phyloP scores from a whole-genome alignment of 768 basidiomycete genomes.

The Astraeus odoratus region DNA sequence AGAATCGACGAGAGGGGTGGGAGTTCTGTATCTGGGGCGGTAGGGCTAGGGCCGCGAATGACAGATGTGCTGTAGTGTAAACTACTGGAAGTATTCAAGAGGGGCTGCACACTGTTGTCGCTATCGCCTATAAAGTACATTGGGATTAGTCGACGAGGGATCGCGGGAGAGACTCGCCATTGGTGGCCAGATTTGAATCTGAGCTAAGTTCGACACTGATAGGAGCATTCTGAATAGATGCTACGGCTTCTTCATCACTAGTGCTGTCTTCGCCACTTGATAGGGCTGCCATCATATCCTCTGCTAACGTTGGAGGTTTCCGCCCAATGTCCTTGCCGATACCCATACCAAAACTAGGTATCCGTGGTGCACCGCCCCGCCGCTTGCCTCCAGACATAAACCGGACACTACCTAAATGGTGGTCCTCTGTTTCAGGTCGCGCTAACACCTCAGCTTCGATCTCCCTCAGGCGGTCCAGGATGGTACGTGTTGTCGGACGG shows the following conservation, averaged over 20 bases:
- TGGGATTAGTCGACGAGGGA: constrained; percentile 6
- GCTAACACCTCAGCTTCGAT: constrained; percentile 83
- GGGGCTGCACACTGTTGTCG: constrained; percentile 46
- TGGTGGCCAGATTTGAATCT: constrained; percentile 38
- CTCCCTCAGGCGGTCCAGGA: constrained; percentile 69
- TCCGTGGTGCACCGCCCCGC: constrained; percentile 55
- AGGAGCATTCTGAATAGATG: constrained; percentile 50
- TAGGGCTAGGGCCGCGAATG: constrained; percentile 42
- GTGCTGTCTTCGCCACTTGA: constrained; percentile 54
- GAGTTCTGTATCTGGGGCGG: constrained; percentile 33
- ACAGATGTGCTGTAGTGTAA: constrained; percentile 70
- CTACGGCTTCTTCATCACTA: constrained; percentile 55
- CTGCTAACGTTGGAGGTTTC: constrained; percentile 25
- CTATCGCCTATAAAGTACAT: constrained; percentile 26
- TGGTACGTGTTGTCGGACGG: constrained; percentile 70
- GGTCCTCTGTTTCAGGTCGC: constrained; percentile 58
- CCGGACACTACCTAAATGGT: constrained; percentile 80
- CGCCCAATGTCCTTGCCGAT: constrained; percentile 52
- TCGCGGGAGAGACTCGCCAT: constrained; percentile 16
- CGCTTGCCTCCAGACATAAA: constrained; percentile 68
- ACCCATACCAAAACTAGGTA: constrained; percentile 80
- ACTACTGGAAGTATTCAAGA: constrained; percentile 40
- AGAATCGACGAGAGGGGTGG: constrained; percentile 67
- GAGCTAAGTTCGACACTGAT: constrained; percentile 41
- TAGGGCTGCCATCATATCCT: constrained; percentile 28